A percentile compares a stretch with the other conserved stretches of the same genome.
Conservation (phyloP, 1,139 yeast genomes). For the Saccharomyces hybrid region DNA sequence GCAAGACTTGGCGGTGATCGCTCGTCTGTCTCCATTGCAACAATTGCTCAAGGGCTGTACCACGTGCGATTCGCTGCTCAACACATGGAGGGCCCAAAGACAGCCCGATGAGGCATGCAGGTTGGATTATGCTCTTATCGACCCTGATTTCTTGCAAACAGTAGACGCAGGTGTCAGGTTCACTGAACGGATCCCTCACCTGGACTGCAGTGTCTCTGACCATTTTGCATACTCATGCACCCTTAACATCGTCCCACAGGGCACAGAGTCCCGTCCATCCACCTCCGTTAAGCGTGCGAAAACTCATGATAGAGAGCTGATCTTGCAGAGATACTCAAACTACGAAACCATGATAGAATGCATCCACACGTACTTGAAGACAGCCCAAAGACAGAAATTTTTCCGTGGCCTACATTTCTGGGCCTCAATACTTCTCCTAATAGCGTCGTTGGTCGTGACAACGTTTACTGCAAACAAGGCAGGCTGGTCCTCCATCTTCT, state of each 20-base stretch:
- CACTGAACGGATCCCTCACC: constrained; percentile 55
- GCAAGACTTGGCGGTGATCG: constrained; percentile 38
- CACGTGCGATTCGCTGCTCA: constrained; percentile 81
- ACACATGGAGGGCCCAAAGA: constrained; percentile 73
- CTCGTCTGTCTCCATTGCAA: constrained; percentile 50
- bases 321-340: constrained; percentile 33
- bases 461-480: constrained; percentile 52
- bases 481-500: constrained; percentile 54
- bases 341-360: constrained; percentile 52
- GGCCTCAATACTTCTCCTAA: constrained; percentile 43
- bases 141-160: constrained; percentile 46
- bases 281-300: constrained; percentile 1
- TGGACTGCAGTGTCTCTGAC: constrained; percentile 69
- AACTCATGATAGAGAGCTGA: constrained; percentile 6
- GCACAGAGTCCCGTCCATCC: background rate
- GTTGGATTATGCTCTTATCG: constrained; percentile 82
- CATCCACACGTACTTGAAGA: constrained; percentile 47
- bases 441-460: constrained; percentile 49
- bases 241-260: constrained; percentile 30
- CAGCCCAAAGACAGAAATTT: constrained; percentile 51
- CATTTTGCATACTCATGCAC: constrained; percentile 83
- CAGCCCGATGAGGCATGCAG: constrained; percentile 74
- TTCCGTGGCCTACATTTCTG: constrained; percentile 66
- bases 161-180: constrained; percentile 60
- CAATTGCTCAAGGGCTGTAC: constrained; percentile 72